phyloP scores from a whole-genome alignment of 306 rosid species.

The Argentina anserina region DNA sequence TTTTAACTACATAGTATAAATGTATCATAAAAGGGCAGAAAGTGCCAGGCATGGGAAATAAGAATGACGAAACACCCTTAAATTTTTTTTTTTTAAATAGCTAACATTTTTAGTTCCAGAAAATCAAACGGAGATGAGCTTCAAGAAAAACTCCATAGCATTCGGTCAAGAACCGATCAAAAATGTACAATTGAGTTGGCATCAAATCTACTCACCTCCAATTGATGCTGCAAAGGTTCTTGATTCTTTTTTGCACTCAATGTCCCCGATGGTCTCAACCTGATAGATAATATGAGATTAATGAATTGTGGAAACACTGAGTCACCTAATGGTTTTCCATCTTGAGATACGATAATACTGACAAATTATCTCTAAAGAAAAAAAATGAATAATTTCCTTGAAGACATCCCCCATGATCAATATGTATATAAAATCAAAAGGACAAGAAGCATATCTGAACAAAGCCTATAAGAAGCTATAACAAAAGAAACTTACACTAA shows the following conservation, averaged over 20 bases:
- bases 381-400: neutral
- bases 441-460: too few species aligned
- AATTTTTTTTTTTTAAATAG: neutral
- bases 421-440: too few species aligned
- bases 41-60: neutral
- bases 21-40: neutral
- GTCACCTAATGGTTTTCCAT: neutral
- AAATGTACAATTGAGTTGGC: neutral
- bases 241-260: slow-evolving; percentile 48
- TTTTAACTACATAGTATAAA: neutral
- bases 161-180: neutral
- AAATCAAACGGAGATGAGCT: neutral
- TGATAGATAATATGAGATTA: slow-evolving; percentile 26
- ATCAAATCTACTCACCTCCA: slow-evolving; percentile 47
- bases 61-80: neutral
- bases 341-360: neutral
- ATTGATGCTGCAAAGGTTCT: slow-evolving; percentile 36
- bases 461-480: too few species aligned
- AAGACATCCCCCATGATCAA: neutral
- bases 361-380: neutral
- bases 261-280: slow-evolving; percentile 51
- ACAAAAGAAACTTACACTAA: slow-evolving; percentile 58
- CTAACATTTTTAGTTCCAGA: neutral
- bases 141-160: neutral
- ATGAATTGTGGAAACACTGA: neutral